These are phyloP conservation scores for Heliocybe sulcata DNA, from an alignment of 1,284 basidiomycete genomes.

Conservation along the genomic window DNA sequence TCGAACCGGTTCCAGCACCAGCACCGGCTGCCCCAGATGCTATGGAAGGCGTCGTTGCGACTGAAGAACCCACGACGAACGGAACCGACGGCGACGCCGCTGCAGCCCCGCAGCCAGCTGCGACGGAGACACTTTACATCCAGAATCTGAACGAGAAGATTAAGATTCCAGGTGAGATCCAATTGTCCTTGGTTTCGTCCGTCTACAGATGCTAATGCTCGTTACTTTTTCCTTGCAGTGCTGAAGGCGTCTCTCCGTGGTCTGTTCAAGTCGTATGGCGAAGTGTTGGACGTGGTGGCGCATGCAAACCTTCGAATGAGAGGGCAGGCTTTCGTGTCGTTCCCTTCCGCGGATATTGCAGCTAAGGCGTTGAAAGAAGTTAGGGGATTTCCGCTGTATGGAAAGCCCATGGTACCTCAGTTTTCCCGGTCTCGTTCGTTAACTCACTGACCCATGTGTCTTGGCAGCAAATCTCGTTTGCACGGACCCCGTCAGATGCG, in stretches of 20 bases:
- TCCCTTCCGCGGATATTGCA: conserved; percentile 75
- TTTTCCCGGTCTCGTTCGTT: background rate
- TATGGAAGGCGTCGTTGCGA: conserved; percentile 27
- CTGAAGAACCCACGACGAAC: conserved; percentile 15
- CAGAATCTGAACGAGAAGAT: conserved; percentile 98
- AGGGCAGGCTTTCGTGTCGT: conserved; percentile 96
- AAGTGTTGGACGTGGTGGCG: conserved; percentile 87
- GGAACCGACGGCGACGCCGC: conserved; percentile 7
- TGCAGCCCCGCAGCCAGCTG: conserved; percentile 35
- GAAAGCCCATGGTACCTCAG: conserved; percentile 85
- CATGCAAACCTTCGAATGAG: conserved; percentile 95
- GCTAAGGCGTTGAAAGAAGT: conserved; percentile 89
- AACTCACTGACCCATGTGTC: background rate
- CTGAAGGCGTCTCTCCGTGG: conserved; percentile 85
- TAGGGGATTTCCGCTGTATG: conserved; percentile 90
- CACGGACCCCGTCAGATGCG: conserved; percentile 82
- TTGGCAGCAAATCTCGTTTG: conserved; percentile 87
- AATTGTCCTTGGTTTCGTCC: conserved; percentile 5
- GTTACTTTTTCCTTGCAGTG: conserved; percentile 34
- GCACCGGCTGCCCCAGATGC: conserved; percentile 16
- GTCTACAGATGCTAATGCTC: conserved; percentile 4
- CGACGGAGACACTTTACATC: conserved; percentile 88
- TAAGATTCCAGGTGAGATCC: conserved; percentile 65
- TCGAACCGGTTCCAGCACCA: conserved; percentile 24
- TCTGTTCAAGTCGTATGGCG: conserved; percentile 91